These are phyloP conservation scores for Podaxis carcinomalis DNA, from an alignment of 768 basidiomycete species.

Conservation along the genomic window DNA sequence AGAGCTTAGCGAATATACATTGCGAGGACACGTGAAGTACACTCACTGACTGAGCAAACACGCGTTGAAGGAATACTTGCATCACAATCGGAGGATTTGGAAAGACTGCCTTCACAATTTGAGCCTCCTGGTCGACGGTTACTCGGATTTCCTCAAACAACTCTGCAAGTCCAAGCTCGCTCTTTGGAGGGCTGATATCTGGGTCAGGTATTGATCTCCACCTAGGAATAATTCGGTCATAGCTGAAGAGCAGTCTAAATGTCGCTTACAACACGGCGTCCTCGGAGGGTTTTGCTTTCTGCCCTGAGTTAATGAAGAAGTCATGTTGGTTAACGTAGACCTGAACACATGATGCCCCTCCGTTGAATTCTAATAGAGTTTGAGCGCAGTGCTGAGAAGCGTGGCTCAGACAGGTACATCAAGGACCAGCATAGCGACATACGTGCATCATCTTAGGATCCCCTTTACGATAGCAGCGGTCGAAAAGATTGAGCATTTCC, in stretches of 20 bases:
- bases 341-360: conserved; percentile 93
- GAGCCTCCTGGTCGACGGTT: conserved; percentile 93
- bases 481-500: conserved; percentile 95
- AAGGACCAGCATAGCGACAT: conserved; percentile 17
- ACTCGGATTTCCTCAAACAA: conserved; percentile 83
- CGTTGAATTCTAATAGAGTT: conserved; percentile 96
- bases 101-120: conserved; percentile 98
- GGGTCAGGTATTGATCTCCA: conserved; percentile 84
- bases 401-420: background rate
- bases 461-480: conserved; percentile 91
- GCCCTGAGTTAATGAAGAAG: conserved; percentile 95
- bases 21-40: background rate
- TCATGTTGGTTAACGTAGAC: conserved; percentile 99
- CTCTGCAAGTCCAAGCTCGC: conserved; percentile 73
- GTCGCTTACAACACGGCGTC: conserved; percentile 52
- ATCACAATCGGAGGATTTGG: conserved; percentile 95
- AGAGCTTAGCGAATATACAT: background rate
- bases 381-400: conserved; percentile 88
- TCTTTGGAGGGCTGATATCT: conserved; percentile 67
- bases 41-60: conserved; percentile 94
- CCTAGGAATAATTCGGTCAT: conserved; percentile 34
- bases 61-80: conserved; percentile 96
- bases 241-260: background rate
- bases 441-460: conserved; percentile 99
- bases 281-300: conserved; percentile 51